These are phyloP conservation scores for Russula foetens DNA, from an alignment of 768 basidiomycete species.

Conservation along the genomic window DNA sequence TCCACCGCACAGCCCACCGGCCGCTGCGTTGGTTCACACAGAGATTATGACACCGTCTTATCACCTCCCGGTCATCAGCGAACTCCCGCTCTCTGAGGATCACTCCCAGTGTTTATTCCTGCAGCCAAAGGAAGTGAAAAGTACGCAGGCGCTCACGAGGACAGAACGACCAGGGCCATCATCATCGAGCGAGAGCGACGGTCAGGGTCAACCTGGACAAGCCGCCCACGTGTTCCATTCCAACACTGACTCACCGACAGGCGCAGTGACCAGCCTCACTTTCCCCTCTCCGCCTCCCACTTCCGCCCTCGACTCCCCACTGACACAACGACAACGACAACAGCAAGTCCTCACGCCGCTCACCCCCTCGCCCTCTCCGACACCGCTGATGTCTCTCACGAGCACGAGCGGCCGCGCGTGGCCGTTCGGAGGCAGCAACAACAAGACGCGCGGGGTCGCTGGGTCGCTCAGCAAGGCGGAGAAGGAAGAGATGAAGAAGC, in stretches of 20 bases:
- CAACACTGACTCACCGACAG: background rate
- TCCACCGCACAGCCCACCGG: constrained; percentile 20
- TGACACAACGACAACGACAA: background rate
- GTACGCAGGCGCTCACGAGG: background rate
- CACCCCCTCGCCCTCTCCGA: background rate
- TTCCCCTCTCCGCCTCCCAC: background rate
- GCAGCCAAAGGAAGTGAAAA: background rate
- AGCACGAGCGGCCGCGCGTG: background rate
- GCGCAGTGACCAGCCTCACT: background rate
- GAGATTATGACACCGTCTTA: background rate
- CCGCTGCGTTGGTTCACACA: background rate
- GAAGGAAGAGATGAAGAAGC: constrained; percentile 34
- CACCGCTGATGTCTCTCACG: background rate
- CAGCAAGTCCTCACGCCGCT: background rate
- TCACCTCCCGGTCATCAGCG: constrained; percentile 15
- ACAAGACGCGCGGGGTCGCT: background rate
- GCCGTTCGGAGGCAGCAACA: background rate
- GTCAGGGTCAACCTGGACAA: background rate
- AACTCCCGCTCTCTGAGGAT: constrained; percentile 1
- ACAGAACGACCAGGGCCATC: background rate
- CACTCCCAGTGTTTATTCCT: background rate
- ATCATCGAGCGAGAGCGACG: background rate
- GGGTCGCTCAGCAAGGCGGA: constrained; percentile 9
- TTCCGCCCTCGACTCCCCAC: background rate
- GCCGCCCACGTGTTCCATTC: background rate